Evolutionary conservation across 495 filamentous ascomycete species (phyloP).

Genomic region (Poronia punctata): DNA sequence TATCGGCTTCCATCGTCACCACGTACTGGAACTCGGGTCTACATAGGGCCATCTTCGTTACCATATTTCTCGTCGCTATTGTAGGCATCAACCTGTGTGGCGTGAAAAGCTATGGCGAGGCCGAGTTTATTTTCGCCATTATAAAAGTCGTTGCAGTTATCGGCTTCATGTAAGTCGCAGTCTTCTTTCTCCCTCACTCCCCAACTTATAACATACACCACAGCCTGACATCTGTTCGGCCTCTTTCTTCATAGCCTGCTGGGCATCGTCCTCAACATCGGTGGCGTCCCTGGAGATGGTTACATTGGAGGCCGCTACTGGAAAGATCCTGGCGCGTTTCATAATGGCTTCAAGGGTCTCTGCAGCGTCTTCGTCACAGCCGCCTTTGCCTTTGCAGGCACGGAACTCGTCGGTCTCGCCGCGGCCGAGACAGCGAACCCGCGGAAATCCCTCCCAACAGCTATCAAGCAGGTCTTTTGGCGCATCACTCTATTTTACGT

Average conservation of each 20-base stretch:
- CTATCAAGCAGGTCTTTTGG: conserved; percentile 94
- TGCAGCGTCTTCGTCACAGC: conserved; percentile 92
- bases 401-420: conserved; percentile 87
- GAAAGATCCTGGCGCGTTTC: conserved; percentile 78
- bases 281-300: conserved; percentile 64
- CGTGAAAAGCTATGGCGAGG: conserved; percentile 83
- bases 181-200: neutral
- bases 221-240: neutral
- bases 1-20: conserved; percentile 83
- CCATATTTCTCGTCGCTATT: conserved; percentile 69
- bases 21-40: conserved; percentile 68
- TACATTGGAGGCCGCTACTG: conserved; percentile 86
- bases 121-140: conserved; percentile 80
- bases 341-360: conserved; percentile 89
- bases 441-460: conserved; percentile 75
- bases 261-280: conserved; percentile 70
- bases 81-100: conserved; percentile 79
- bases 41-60: conserved; percentile 74
- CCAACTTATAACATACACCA: neutral
- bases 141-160: conserved; percentile 84
- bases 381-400: conserved; percentile 87
- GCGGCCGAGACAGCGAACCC: conserved; percentile 85
- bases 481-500: conserved; percentile 86
- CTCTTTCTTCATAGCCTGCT: conserved; percentile 48
- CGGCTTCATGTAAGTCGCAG: conserved; percentile 81